Base-by-base conservation (phyloP, 495 filamentous ascomycete species). In the Cairneyella variabilis region DNA sequence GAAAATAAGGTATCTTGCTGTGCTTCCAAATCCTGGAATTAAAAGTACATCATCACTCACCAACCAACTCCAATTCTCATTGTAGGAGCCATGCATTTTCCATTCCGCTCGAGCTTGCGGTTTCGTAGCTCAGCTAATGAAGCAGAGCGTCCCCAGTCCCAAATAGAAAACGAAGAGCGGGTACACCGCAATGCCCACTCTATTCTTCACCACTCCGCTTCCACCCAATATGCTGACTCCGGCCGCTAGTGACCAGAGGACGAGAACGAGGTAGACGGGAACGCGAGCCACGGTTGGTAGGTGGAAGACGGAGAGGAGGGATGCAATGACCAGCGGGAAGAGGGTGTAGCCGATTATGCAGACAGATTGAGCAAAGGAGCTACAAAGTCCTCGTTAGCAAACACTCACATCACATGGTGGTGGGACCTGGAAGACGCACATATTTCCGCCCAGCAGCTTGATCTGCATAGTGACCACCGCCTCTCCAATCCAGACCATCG, bases 281-380 rank as follows among this genome's bases (percentile, higher is more conserved):
- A 97, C 86, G 56, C 93, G 76, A 1, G 83, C 79, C 58, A 97
- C 84, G 27, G 79, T 84, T 25, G 81, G 84, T 5, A 97, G 76
- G 43, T 78, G 74, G 8, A 98, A 54, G 0, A 90, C 92, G 50
- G 90, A 95, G 53, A 98, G 80, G 34, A 97, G 69, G 11, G 93
- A 82, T 6, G 95, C 95, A 61, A 98, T 86, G 62, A 97, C 95
- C 32, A 98, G 78, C n/a, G 93, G 93, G 74, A 98, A 98, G 48
- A 98, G 83, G 2, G 93, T 98, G 70, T 98, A 98, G 30, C 93
- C 93, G 67, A 98, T 98, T 61, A 98, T 95, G 68, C 89, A 96
- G 57, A 98, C 80, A 41, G 89, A 91, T 69, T 97, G 93, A 74
- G 95, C 92, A 70, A 98, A 98, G 22, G 93, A 96, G 57, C 93